These are phyloP conservation scores for Exophiala dermatitidis DNA, from an alignment of 2,329 filamentous ascomycete genomes.

Conservation along the genomic window DNA sequence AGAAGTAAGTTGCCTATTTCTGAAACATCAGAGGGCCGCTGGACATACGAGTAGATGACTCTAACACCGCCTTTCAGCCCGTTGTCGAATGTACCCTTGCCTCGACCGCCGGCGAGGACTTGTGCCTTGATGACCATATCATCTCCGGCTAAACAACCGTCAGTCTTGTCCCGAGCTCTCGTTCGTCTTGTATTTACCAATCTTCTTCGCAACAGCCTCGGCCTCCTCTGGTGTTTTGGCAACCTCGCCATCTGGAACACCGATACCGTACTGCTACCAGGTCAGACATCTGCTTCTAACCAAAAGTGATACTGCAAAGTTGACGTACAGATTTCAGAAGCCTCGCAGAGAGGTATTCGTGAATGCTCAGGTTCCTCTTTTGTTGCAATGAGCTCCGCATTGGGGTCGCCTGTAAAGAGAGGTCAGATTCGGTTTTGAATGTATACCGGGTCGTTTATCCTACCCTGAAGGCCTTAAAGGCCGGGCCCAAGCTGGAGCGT, in stretches of 20 bases:
- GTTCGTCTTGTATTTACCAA: constrained; percentile 50
- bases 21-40: neutral
- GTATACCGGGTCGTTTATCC: neutral
- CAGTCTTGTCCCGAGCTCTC: constrained; percentile 15
- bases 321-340: constrained; percentile 62
- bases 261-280: constrained; percentile 72
- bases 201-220: constrained; percentile 80
- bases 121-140: constrained; percentile 99
- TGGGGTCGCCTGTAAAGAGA: constrained; percentile 46
- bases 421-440: constrained; percentile 1
- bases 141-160: constrained; percentile 53
- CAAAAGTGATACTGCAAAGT: neutral
- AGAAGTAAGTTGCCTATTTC: constrained; percentile 10
- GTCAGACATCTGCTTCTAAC: constrained; percentile 12
- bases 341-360: constrained; percentile 95
- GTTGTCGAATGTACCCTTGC: constrained; percentile 97
- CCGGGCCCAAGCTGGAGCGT: constrained; percentile 24
- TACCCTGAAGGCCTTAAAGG: constrained; percentile 24
- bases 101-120: constrained; percentile 93
- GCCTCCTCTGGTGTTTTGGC: constrained; percentile 79
- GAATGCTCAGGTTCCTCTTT: constrained; percentile 83
- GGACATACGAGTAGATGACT: constrained; percentile 82
- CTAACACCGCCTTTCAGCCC: constrained; percentile 97
- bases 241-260: constrained; percentile 82
- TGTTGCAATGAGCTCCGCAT: constrained; percentile 58